Evolutionary conservation across 768 basidiomycete species (phyloP), one percentile per base, ranked within the genome.

Genomic region (Tricholoma sp.): DNA sequence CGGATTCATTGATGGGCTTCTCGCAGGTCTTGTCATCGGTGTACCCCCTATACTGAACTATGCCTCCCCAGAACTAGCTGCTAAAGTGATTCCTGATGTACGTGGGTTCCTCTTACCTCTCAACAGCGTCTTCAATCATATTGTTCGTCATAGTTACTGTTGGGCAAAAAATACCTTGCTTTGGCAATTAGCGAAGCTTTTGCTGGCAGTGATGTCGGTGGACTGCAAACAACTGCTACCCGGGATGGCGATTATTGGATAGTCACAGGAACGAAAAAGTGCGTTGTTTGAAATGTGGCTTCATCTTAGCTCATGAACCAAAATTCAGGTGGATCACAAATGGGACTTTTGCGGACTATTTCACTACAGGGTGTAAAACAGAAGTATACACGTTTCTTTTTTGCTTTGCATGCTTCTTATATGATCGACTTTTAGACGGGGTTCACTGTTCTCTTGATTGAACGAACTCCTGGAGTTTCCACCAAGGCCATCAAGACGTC

Each of bases 141-240:
- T 19, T 16, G 50, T 43, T 41, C 14, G 2, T 8, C 50, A 3
- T 41, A 80, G 77, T 71, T 67, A 9, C 76, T 90, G 12, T 72
- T 78, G 2, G 91, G 89, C 8, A 89, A 86, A 71, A 92, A 94
- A 71, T 91, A 84, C 63, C 87, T 97, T 61, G 88, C 86, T 7
- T 77, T 98, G 32, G 96, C 96, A 8, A 92, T 98, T 65, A 88
- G 86, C 47, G 96, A 98, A 72, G 92, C 95, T 0, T 96, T 95
- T 62, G 95, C 94, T 2, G 91, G 91, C 16, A 90, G 88, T 63
- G 91, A 94, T 62, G 91, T 94, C 2, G 72, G 83, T 51, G 93
- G 94, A 2, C 64, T 95, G 34, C 93, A 84, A 77, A 98, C 88
- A 57, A 88, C 86, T 1, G 95, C 95, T 0, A 82, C 83, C 56